Base-by-base conservation (phyloP, 345 rosid genomes). In the Salix udensis region DNA sequence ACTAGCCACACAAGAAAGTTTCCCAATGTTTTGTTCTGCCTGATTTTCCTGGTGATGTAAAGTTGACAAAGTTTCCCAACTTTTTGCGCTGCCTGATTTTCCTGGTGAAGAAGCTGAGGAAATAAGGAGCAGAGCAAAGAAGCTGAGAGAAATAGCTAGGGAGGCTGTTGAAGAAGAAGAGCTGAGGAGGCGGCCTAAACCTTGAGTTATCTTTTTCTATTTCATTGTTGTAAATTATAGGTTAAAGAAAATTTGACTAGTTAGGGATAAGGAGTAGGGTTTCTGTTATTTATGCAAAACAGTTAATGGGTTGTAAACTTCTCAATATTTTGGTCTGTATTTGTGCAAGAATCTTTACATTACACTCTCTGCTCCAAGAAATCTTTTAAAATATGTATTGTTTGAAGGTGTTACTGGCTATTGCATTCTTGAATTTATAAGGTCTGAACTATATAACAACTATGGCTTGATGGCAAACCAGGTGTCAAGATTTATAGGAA, bases 401-500 rank as follows among this genome's bases (percentile, higher is more conserved):
- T 28, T 11, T 21, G 37, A 16, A 15, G 12, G 34, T 13, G 37
- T 68, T 24, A 13, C 36, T 34, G 10, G 31, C 7, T 14, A 24
- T 53, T 44, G 8, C 39, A 10, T 44, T 42, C 31, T 42, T 30
- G 55, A 79, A 58, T n/a, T 40, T 34, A 18, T 68, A 37, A 40
- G 65, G 31, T 60, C 40, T 46, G 15, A 68, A 3, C 31, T 19
- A 23, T 42, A 30, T 66, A 55, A 31, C n/a, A 10, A 34, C 0
- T 34, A 4, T 34, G 36, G 36, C 36, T 34, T 34, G 36, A 34
- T 34, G 53, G 50, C 31, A 48, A 71, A 1, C 11, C 82, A 88
- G 97, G 97, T 67, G 87, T 89, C 52, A 75, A 50, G 82, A 75
- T 92, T 76, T 91, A 89, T 44, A 72, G 95, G 81, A 89, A 87